These are phyloP conservation scores for Friedmanniomyces endolithicus DNA, from an alignment of 495 filamentous ascomycete genomes.

Conservation along the genomic window DNA sequence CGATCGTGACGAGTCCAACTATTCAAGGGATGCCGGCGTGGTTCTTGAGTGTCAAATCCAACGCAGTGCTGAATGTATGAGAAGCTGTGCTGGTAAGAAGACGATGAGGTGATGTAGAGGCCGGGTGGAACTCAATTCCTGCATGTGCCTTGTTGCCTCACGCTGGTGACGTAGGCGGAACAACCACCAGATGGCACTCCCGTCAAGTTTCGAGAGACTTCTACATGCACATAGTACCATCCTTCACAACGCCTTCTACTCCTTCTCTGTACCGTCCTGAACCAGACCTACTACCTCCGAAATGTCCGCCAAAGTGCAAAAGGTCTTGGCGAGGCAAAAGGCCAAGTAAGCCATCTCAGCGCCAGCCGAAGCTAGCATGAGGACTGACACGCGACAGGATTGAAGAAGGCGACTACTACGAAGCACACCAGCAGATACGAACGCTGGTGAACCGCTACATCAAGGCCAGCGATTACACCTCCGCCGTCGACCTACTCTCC, in stretches of 20 bases:
- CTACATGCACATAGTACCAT: no score
- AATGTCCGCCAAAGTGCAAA: conserved; percentile 48
- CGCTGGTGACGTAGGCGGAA: no score
- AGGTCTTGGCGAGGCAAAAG: conserved; percentile 58
- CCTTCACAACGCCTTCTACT: background rate
- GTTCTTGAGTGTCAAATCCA: no score
- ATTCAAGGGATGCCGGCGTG: no score
- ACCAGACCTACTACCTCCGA: background rate
- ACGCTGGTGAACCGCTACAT: conserved; percentile 86
- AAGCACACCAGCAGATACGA: conserved; percentile 93
- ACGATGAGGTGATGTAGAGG: no score
- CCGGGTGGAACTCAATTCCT: background rate
- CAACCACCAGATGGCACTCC: no score
- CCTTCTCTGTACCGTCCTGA: background rate
- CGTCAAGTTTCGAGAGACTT: no score
- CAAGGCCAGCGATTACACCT: conserved; percentile 67
- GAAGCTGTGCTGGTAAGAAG: no score
- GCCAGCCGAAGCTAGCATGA: background rate
- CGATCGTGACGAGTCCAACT: no score
- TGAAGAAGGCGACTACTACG: conserved; percentile 84
- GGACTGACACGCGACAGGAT: conserved; percentile 45
- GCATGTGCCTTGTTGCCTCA: no score
- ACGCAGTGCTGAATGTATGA: no score
- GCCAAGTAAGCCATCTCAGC: conserved; percentile 41
- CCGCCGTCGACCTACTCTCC: conserved; percentile 76